phyloP scores from a whole-genome alignment of 2,329 filamentous ascomycete genomes.

The Zymoseptoria tritici region DNA sequence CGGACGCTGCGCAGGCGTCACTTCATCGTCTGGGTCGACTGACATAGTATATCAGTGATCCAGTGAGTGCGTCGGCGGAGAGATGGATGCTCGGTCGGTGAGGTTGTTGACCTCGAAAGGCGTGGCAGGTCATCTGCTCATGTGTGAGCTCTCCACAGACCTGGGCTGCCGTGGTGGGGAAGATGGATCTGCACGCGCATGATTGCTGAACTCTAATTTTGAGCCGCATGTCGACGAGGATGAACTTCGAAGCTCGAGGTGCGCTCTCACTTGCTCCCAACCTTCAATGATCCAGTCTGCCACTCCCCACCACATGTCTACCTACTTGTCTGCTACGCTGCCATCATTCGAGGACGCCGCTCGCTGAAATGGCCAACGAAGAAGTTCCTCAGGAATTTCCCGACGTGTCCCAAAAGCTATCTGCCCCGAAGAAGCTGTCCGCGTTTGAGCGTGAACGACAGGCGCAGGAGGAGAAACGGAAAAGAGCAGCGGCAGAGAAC shows the following conservation, averaged over 20 bases:
- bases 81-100: background rate
- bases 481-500: slow-evolving; percentile 77
- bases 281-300: background rate
- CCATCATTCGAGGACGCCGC: background rate
- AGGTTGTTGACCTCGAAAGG: background rate
- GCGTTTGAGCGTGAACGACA: slow-evolving; percentile 82
- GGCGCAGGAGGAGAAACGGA: slow-evolving; percentile 80
- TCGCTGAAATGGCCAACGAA: slow-evolving; percentile 15
- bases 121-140: background rate
- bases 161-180: background rate
- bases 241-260: background rate
- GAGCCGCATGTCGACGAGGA: background rate
- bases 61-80: background rate
- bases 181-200: background rate
- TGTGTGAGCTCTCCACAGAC: too few relatives aligned
- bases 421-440: slow-evolving; percentile 71
- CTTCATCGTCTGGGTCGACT: slow-evolving; percentile 4
- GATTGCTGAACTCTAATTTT: background rate
- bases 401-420: slow-evolving; percentile 65
- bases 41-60: background rate
- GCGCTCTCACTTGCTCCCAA: background rate
- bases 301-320: background rate
- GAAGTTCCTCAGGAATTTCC: slow-evolving; percentile 48
- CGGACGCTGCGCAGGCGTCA: background rate
- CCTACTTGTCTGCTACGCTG: background rate